Conservation (phyloP, 345 rosid species). For the Aegle marmelos region DNA sequence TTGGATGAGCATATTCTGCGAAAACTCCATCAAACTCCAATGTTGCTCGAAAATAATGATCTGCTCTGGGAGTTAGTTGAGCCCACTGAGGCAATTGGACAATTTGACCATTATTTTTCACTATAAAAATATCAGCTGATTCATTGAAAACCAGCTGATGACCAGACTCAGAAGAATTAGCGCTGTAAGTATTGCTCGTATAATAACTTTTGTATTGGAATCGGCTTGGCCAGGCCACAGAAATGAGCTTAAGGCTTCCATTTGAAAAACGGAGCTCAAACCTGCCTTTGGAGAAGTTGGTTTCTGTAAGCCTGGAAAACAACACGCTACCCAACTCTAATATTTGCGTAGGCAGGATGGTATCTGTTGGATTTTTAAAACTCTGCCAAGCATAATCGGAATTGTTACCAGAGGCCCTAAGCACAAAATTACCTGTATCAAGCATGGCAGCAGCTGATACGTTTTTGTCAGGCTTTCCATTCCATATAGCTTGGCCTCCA, state of each 20-base stretch:
- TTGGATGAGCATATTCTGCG: constrained; percentile 15
- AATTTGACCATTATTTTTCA: neutral
- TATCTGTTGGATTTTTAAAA: constrained; percentile 37
- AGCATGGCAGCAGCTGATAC: constrained; percentile 23
- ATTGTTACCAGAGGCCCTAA: constrained; percentile 5
- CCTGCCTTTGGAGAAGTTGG: constrained; percentile 24
- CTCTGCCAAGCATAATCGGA: constrained; percentile 34
- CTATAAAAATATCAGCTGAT: constrained; percentile 10
- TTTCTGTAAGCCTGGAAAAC: constrained; percentile 9
- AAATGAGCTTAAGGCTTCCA: constrained; percentile 22
- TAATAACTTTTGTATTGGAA: constrained; percentile 16
- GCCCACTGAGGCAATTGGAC: neutral
- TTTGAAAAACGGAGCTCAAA: constrained; percentile 22
- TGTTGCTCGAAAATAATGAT: constrained; percentile 25
- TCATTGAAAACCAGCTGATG: constrained; percentile 17
- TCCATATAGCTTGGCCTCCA: constrained; percentile 3
- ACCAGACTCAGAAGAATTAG: constrained; percentile 9
- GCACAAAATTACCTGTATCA: constrained; percentile 41
- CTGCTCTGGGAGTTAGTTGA: neutral
- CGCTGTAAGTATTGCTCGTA: constrained; percentile 3
- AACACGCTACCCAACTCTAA: constrained; percentile 17
- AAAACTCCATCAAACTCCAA: constrained; percentile 28
- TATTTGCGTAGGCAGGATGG: constrained; percentile 36
- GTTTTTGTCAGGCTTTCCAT: neutral
- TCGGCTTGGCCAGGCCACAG: constrained; percentile 18